Percentiles rank a stretch among this genome's conserved stretches.
Evolutionary conservation across 768 basidiomycete species (phyloP).

Genomic region (Amanita inopinata): DNA sequence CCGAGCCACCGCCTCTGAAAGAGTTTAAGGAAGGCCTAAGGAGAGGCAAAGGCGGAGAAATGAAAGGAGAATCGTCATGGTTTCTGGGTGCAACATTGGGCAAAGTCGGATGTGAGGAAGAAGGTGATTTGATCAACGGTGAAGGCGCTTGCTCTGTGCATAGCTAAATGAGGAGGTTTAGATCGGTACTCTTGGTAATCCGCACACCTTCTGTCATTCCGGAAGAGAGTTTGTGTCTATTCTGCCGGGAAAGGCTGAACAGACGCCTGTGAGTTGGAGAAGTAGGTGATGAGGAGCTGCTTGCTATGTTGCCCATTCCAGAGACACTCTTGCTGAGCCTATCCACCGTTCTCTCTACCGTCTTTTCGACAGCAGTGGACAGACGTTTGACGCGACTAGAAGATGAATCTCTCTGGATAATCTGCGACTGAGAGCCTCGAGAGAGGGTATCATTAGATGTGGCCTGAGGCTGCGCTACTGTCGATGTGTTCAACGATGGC

Average conservation of each 20-base stretch:
- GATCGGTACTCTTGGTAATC: conserved; percentile 1
- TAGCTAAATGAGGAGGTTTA: not conserved
- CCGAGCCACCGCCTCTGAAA: conserved; percentile 65
- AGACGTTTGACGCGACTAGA: conserved; percentile 42
- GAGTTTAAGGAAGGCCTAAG: conserved; percentile 37
- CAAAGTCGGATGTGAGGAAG: conserved; percentile 17
- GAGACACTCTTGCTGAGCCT: conserved; percentile 54
- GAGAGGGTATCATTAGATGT: conserved; percentile 9
- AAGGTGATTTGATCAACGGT: not conserved
- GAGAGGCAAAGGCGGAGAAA: conserved; percentile 63
- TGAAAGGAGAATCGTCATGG: conserved; percentile 44
- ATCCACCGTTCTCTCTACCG: conserved; percentile 48
- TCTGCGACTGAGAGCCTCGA: conserved; percentile 17
- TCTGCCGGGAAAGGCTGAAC: conserved; percentile 46
- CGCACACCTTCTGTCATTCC: conserved; percentile 23
- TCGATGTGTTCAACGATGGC: not conserved
- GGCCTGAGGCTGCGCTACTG: not conserved
- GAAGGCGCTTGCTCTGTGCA: not conserved
- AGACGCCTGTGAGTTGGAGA: conserved; percentile 36
- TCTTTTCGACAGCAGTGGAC: conserved; percentile 35
- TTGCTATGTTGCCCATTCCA: conserved; percentile 25
- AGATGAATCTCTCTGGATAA: conserved; percentile 15
- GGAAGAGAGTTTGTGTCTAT: conserved; percentile 34
- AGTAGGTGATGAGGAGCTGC: conserved; percentile 21
- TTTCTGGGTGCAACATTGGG: conserved; percentile 12